A percentile compares a stretch with the other conserved stretches of the same genome.
These are phyloP conservation scores for Mortierella sp. DNA, from an alignment of 371 early-diverging fungal species.

Conservation along the genomic window DNA sequence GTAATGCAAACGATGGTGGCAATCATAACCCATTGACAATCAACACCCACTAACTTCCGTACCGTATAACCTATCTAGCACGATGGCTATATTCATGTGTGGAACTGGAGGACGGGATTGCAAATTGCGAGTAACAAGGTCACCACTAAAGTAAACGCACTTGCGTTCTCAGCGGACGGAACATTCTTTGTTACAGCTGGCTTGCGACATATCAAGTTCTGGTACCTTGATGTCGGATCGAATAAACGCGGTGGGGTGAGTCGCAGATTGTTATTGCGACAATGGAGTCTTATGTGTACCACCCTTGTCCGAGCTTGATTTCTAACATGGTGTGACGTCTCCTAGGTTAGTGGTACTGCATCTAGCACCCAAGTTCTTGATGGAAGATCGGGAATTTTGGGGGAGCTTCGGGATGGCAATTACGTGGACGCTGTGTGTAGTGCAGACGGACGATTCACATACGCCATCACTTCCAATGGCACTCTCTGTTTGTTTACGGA, in stretches of 20 bases:
- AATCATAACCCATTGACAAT: too few relatives aligned
- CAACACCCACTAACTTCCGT: too few relatives aligned
- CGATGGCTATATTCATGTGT: conserved; percentile 85
- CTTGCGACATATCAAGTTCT: conserved; percentile 83
- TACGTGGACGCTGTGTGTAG: conserved; percentile 78
- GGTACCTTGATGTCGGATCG: conserved; percentile 73
- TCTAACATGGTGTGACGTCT: neutral
- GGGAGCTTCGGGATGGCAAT: conserved; percentile 77
- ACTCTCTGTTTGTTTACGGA: conserved; percentile 78
- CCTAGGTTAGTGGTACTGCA: conserved; percentile 15
- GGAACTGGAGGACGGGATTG: conserved; percentile 83
- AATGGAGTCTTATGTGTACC: too few relatives aligned
- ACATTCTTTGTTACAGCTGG: conserved; percentile 86
- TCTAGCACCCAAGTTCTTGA: conserved; percentile 71
- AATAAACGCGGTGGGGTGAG: conserved; percentile 20
- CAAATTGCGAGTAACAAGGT: conserved; percentile 79
- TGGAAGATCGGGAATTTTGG: conserved; percentile 78
- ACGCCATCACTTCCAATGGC: conserved; percentile 78
- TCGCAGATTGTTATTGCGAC: neutral
- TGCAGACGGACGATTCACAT: conserved; percentile 64
- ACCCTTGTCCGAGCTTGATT: too few relatives aligned
- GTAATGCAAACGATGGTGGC: conserved; percentile 47
- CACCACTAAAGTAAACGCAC: conserved; percentile 68
- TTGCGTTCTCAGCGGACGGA: conserved; percentile 78
- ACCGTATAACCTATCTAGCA: conserved; percentile 62